Conservation (phyloP, 1,284 basidiomycete genomes). For the Cerrena zonata region DNA sequence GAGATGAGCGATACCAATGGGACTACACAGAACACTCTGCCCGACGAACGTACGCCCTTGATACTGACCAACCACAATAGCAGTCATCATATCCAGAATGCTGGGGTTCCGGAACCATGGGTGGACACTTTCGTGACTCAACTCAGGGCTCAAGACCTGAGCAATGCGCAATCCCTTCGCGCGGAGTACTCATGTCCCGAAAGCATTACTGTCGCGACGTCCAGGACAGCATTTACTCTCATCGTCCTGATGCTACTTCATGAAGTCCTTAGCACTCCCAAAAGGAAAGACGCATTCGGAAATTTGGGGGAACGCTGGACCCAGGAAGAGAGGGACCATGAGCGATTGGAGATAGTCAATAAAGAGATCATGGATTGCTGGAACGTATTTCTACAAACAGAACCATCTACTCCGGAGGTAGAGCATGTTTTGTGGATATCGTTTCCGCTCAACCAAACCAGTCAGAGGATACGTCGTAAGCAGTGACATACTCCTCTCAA, state of each 20-base stretch:
- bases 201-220: slow-evolving; percentile 6
- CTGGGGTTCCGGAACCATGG: background rate
- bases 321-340: slow-evolving; percentile 12
- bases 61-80: background rate
- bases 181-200: slow-evolving; percentile 13
- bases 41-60: background rate
- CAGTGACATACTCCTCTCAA: background rate
- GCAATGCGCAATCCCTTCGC: background rate
- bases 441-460: slow-evolving; percentile 15
- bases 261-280: too few species aligned
- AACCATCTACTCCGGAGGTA: slow-evolving; percentile 19
- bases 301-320: slow-evolving; percentile 30
- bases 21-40: background rate
- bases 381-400: slow-evolving; percentile 21
- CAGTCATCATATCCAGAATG: background rate
- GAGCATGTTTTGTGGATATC: slow-evolving; percentile 19
- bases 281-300: background rate
- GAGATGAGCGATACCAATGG: background rate
- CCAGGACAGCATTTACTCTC: slow-evolving; percentile 25
- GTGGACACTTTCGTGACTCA: background rate
- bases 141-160: background rate
- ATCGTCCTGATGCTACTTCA: slow-evolving; percentile 24
- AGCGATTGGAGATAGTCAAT: slow-evolving; percentile 16
- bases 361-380: slow-evolving; percentile 21
- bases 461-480: slow-evolving; percentile 15